A percentile compares a stretch with the other conserved stretches of the same genome.
These are phyloP conservation scores for Dictyostelium firmibasis DNA, from an alignment of 78 protist species.

Conservation along the genomic window DNA sequence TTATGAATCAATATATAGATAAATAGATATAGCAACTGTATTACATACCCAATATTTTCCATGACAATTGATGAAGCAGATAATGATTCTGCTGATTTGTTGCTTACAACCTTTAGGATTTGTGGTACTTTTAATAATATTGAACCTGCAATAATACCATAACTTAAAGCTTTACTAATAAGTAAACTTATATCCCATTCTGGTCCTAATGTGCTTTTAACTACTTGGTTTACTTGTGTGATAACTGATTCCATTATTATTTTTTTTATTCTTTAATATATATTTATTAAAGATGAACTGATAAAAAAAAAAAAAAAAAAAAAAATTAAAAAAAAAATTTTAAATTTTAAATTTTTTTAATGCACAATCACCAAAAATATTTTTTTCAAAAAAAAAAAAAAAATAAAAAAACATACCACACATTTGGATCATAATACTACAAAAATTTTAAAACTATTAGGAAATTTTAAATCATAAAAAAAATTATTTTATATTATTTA, in stretches of 20 bases:
- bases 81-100: conserved; percentile 74
- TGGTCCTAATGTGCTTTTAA: conserved; percentile 3
- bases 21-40: not conserved
- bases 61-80: conserved; percentile 29
- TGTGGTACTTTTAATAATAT: conserved; percentile 91
- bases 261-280: not conserved
- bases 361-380: too few relatives aligned
- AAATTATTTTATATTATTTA: too few relatives aligned
- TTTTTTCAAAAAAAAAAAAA: too few relatives aligned
- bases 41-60: conserved; percentile 71
- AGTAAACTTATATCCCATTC: conserved; percentile 28
- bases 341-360: too few relatives aligned
- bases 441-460: too few relatives aligned
- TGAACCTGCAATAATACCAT: conserved; percentile 77
- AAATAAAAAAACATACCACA: too few relatives aligned
- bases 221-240: not conserved
- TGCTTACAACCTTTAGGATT: conserved; percentile 82
- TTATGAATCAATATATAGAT: too few relatives aligned
- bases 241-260: not conserved
- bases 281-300: not conserved
- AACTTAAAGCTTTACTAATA: conserved; percentile 68
- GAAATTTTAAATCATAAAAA: too few relatives aligned
- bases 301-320: not conserved
- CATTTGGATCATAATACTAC: too few relatives aligned
- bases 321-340: too few relatives aligned